Evolutionary conservation across 495 filamentous ascomycete species (phyloP), one percentile per base, ranked within the genome.

Genomic region (Trypethelium eluteriae): DNA sequence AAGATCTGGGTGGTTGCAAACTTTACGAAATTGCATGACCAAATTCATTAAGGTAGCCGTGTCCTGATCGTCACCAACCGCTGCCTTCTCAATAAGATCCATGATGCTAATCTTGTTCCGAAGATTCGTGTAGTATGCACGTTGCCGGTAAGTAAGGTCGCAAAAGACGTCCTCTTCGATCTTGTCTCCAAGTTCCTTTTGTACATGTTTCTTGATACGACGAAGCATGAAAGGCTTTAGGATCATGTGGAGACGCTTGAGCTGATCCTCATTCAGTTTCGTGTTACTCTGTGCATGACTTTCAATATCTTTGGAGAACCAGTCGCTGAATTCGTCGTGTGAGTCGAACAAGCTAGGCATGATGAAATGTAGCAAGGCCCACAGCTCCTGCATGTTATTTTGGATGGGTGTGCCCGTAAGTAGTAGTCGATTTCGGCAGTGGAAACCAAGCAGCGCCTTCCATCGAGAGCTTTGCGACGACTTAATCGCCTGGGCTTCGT

Each of bases 231-330:
- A 98, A 0, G 94, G 94, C 76, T 98, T 98, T 70, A 98, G 80
- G 71, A 98, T 98, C 93, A 98, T 96, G 74, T 99, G 94, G 67
- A 99, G 78, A 77, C 94, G 92, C 76, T 89, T 91, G 50, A 99
- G 86, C 76, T 99, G 94, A 72, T 96, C 92, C 74, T 98, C 94
- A 71, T 98, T 98, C 47, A 98, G 86, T 75, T 98, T 97, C 39
- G 94, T 98, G 77, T 98, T 98, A 77, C 91, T 96, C 77, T 96
- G 93, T 10, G 94, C 95, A 71, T 98, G 94, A 38, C 92, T 96
- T 77, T 98, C 94, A 71, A 98, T 98, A 72, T 98, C 94, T 76
- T 98, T 98, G 39, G 95, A 98, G 78, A 98, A 98, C 94, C 94
- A 98, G 73, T 98, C 94, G 79, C 92, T 96, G 76, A 98, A 98